Evolutionary conservation across 2,329 filamentous ascomycete species (phyloP), one percentile per base, ranked within the genome.

Genomic region (Venturia asperata): DNA sequence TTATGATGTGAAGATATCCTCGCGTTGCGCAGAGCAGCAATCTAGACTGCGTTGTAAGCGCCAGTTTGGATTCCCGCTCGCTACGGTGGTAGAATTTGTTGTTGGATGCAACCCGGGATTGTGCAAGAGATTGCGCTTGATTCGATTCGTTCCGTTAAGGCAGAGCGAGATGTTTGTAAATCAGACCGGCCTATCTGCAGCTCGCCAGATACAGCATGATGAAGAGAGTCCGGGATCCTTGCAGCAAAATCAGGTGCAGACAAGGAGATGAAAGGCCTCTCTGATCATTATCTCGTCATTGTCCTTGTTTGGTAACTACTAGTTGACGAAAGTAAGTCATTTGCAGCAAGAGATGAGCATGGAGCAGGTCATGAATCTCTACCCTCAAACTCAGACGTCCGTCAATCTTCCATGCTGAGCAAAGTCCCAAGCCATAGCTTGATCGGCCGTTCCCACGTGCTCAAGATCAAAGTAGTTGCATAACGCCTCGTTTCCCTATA

Each of bases 401-500:
- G 27, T 37, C 17, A 58, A 37, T 34, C 13, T 58, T 58, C 24
- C 52, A 58, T 37, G 21, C 52, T 58, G 52, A 37, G 52, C 30
- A 37, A 58, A 37, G 52, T 37, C 27, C 47, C 52, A 11, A 37
- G 52, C 52, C 52, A 21, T 58, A 13, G 6, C 30, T 37, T 58
- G 52, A 37, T 24, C 30, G 19, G 15, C 52, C 52, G 21, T 58
- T 58, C 52, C 52, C 52, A 58, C 17, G 37, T 58, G 52, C 52
- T 58, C 52, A 58, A 58, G 10, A 37, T 19, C 52, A 58, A 58
- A 58, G 52, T 37, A 58, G 52, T 58, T 58, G 52, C 52, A 58
- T 27, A 58, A 58, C 52, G 52, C 52, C 52, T 58, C 52, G 15
- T n/a, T 58, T 37, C 30, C 52, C 52, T 37, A 56, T 56, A 15